phyloP scores from a whole-genome alignment of 345 rosid species.

The Dovyalis caffra region DNA sequence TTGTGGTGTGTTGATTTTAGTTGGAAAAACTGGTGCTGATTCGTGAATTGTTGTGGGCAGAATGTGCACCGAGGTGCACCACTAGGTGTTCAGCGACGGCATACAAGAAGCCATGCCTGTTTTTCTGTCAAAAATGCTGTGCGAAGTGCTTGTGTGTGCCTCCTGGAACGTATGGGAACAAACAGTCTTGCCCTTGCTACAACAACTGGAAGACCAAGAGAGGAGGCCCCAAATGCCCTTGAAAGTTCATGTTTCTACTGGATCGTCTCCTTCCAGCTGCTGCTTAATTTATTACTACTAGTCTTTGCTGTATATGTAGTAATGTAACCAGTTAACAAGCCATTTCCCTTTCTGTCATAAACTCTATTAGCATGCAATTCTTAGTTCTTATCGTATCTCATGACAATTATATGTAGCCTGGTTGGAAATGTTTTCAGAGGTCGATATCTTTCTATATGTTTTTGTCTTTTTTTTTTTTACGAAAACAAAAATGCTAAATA shows the following conservation, averaged over 20 bases:
- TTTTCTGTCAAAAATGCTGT: conserved; percentile 39
- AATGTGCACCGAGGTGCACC: conserved; percentile 25
- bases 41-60: conserved; percentile 6
- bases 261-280: background rate
- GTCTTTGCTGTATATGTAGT: too few species aligned
- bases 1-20: too few species aligned
- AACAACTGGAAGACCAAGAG: conserved; percentile 28
- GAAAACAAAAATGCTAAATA: too few species aligned
- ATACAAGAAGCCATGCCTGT: conserved; percentile 26
- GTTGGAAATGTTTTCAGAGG: too few species aligned
- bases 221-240: conserved; percentile 47
- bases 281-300: too few species aligned
- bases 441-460: too few species aligned
- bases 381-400: too few species aligned
- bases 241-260: background rate
- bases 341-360: too few species aligned
- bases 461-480: too few species aligned
- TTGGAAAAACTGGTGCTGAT: background rate
- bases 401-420: too few species aligned
- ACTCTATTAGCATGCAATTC: too few species aligned
- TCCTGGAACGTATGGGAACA: conserved; percentile 40
- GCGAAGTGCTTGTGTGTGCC: conserved; percentile 42
- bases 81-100: conserved; percentile 25
- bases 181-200: conserved; percentile 44
- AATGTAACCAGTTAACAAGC: too few species aligned